Percentiles rank a stretch among this genome's conserved stretches.
These are phyloP conservation scores for Zopfochytrium polystomum DNA, from an alignment of 371 early-diverging fungal species.

Conservation along the genomic window DNA sequence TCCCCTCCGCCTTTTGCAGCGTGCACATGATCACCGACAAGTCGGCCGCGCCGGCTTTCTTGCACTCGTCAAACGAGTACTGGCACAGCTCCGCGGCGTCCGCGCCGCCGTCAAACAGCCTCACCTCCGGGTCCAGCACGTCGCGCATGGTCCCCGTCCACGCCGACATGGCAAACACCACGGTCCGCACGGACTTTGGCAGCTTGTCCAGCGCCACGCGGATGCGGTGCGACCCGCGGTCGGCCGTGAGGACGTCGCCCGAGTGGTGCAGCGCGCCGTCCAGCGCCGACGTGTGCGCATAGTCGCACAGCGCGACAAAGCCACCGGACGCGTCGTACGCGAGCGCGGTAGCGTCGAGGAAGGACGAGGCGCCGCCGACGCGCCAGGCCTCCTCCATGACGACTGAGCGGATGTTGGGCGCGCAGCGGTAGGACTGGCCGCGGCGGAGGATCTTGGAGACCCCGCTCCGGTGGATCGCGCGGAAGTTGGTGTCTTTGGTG, in stretches of 20 bases:
- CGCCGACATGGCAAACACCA: conserved; percentile 29
- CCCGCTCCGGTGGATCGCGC: conserved; percentile 21
- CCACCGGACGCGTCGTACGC: conserved; percentile 16
- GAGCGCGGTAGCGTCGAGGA: conserved; percentile 24
- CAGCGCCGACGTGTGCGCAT: background rate
- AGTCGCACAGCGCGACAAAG: conserved; percentile 2
- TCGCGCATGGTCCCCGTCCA: conserved; percentile 6
- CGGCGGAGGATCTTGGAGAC: conserved; percentile 29
- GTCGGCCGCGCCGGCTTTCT: conserved; percentile 5
- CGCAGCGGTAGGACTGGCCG: conserved; percentile 24
- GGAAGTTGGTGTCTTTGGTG: conserved; percentile 23
- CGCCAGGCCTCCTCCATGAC: conserved; percentile 34
- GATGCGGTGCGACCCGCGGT: conserved; percentile 22
- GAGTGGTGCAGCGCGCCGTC: conserved; percentile 17
- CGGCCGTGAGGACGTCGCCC: conserved; percentile 21
- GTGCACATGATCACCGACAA: conserved; percentile 26
- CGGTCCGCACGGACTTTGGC: conserved; percentile 7
- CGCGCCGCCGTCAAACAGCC: conserved; percentile 13
- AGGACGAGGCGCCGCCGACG: conserved; percentile 3
- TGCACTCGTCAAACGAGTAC: conserved; percentile 25
- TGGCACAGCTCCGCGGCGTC: conserved; percentile 24
- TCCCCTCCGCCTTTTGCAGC: conserved; percentile 8
- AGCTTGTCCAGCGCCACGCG: conserved; percentile 12
- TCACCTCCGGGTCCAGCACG: conserved; percentile 14
- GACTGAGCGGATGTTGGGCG: conserved; percentile 17